A percentile compares a stretch with the other conserved stretches of the same genome.
These are phyloP conservation scores for Aspergillus jensenii DNA, from an alignment of 2,329 filamentous ascomycete genomes.

Conservation along the genomic window DNA sequence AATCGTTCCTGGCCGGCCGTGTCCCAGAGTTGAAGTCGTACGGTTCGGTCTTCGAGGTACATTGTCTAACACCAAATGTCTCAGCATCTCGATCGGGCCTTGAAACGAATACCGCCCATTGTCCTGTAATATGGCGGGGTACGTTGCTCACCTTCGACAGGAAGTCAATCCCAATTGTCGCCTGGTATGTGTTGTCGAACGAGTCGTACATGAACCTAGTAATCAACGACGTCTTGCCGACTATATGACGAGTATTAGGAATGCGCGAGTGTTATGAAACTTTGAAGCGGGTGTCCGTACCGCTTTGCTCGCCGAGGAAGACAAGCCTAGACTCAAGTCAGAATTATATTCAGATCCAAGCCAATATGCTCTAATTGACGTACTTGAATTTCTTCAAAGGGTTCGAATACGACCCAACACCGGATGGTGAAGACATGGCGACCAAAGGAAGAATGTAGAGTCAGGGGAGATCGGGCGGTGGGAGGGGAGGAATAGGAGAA, in stretches of 20 bases:
- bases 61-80: conserved; percentile 68
- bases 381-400: conserved; percentile 99
- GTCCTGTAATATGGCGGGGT: not conserved
- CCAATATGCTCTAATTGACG: conserved; percentile 15
- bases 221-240: conserved; percentile 97
- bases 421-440: conserved; percentile 74
- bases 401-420: conserved; percentile 90
- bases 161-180: conserved; percentile 98
- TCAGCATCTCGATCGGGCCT: not conserved
- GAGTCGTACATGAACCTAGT: conserved; percentile 99
- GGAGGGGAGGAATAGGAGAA: not conserved
- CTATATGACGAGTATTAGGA: conserved; percentile 50
- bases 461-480: conserved; percentile 29
- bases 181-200: conserved; percentile 99
- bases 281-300: conserved; percentile 53
- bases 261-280: not conserved
- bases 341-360: conserved; percentile 12
- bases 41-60: conserved; percentile 98
- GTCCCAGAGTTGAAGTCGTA: conserved; percentile 96
- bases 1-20: conserved; percentile 97
- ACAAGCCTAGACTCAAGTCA: conserved; percentile 67
- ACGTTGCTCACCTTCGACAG: conserved; percentile 76
- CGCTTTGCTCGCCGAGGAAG: conserved; percentile 97
- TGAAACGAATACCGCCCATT: not conserved
- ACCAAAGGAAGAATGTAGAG: conserved; percentile 24